Evolutionary conservation across 352 stramenopile genomes (phyloP), one percentile per base, ranked within the genome.

Genomic region (Elongisporangium prolatum): DNA sequence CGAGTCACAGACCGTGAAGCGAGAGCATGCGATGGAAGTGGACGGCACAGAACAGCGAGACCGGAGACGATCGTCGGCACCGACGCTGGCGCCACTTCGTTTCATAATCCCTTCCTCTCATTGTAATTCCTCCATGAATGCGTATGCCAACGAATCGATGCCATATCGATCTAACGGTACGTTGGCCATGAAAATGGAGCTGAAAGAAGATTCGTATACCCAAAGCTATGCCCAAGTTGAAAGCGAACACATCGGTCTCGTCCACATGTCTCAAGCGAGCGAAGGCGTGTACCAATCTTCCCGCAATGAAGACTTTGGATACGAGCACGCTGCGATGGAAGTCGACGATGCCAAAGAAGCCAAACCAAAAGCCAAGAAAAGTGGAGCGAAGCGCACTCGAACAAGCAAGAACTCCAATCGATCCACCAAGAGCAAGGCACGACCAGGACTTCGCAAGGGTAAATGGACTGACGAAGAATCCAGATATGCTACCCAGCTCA

Each of bases 391-490:
- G 63, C 76, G 81, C 53, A 63, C 67, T 22, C 81, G 81, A 5
- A 59, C 62, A 6, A 66, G 78, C 38, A 91, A 91, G 61, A 72
- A 78, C 56, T 71, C 75, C 1, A 88, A 68, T 54, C 69, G 82
- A 0, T 92, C 82, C 28, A 92, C 82, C 20, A 92, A 92, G 63
- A 93, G 83, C 71, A 95, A 95, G 67, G 83, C 83, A 10, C 79
- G 83, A 13, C 85, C 85, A n/a, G 85, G 85, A 5, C 80, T 95
- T 10, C 81, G 85, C 48, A 93, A 93, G 66, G 85, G 85, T 55
- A 95, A 95, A 61, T 95, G 85, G 85, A 93, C 85, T 0, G 81
- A 91, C 50, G 83, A 95, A 63, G 85, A 95, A 59, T 87, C 78
- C 4, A 63, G 69, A 13, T 95, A 92, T 52, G 83, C 85, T 24